A percentile compares a stretch with the other conserved stretches of the same genome.
Evolutionary conservation across 2,329 filamentous ascomycete species (phyloP).

Genomic region (Fusarium sp.): DNA sequence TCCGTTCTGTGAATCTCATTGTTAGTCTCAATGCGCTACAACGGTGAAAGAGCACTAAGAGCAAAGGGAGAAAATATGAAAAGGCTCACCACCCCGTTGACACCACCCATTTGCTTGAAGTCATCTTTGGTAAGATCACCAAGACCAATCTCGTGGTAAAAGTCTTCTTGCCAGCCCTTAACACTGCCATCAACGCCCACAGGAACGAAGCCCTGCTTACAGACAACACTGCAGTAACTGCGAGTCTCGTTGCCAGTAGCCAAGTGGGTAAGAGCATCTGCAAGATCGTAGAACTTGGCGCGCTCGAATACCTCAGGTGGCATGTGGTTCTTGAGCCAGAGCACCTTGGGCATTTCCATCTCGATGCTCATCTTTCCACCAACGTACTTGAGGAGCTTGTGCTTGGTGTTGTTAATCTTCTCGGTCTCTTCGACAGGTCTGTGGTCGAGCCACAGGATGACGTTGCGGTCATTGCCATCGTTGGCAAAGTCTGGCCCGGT

Average conservation of each 20-base stretch:
- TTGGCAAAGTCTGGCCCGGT: constrained; percentile 86
- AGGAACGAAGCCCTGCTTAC: constrained; percentile 96
- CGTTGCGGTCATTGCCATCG: constrained; percentile 88
- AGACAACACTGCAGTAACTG: constrained; percentile 96
- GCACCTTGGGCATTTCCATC: constrained; percentile 98
- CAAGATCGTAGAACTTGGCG: constrained; percentile 97
- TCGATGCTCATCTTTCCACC: constrained; percentile 99
- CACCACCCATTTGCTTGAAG: constrained; percentile 94
- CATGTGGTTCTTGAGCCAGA: constrained; percentile 99
- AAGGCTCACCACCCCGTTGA: constrained; percentile 89
- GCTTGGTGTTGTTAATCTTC: constrained; percentile 91
- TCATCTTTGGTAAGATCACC: constrained; percentile 86
- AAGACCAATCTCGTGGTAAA: constrained; percentile 89
- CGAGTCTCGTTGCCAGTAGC: constrained; percentile 93
- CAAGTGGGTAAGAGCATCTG: constrained; percentile 92
- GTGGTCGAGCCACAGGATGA: constrained; percentile 98
- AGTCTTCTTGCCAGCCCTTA: constrained; percentile 98
- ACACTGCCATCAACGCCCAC: constrained; percentile 98
- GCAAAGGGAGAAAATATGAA: constrained; percentile 37
- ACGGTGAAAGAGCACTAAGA: constrained; percentile 1
- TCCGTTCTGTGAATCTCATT: constrained; percentile 77
- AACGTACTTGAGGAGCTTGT: constrained; percentile 95
- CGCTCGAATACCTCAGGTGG: constrained; percentile 88
- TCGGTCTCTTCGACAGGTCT: constrained; percentile 91
- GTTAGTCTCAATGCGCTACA: constrained; percentile 27